Evolutionary conservation across 176 grass and related monocot species (phyloP).

Genomic region (Zoysia japonica): DNA sequence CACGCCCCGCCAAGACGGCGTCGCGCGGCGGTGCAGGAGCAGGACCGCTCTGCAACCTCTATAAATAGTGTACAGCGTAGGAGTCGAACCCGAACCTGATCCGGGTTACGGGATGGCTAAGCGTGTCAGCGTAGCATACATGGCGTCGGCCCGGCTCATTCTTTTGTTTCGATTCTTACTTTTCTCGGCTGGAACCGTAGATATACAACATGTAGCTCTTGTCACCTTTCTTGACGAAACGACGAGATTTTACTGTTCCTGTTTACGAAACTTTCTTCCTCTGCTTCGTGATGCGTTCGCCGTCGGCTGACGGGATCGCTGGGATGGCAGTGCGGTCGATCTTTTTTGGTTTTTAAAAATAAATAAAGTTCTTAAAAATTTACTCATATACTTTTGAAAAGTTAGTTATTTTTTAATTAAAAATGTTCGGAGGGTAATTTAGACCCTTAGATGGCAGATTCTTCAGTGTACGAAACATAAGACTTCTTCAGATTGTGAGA

Average conservation of each 20-base stretch:
- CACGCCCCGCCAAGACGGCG: background rate
- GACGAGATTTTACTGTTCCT: constrained; percentile 37
- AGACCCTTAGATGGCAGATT: too few relatives aligned
- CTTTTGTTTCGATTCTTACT: constrained; percentile 19
- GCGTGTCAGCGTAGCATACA: constrained; percentile 1
- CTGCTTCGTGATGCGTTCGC: background rate
- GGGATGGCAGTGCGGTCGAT: too few relatives aligned
- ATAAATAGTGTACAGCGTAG: constrained; percentile 43
- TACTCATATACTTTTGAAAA: too few relatives aligned
- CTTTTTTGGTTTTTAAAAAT: too few relatives aligned
- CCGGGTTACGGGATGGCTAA: background rate
- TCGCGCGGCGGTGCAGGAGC: background rate
- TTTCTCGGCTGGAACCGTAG: background rate
- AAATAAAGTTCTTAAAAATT: too few relatives aligned
- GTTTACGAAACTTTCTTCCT: background rate
- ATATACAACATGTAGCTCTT: constrained; percentile 24
- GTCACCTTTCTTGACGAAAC: constrained; percentile 8
- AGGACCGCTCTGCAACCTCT: background rate
- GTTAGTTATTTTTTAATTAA: too few relatives aligned
- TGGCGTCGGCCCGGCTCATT: constrained; percentile 38
- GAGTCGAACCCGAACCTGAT: constrained; percentile 4
- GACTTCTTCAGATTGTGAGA: too few relatives aligned
- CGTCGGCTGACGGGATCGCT: too few relatives aligned
- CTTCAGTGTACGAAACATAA: too few relatives aligned
- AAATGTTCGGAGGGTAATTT: too few relatives aligned